Base-by-base conservation (phyloP, 225 moss, liverwort and hornwort species). In the Polytrichum commune region DNA sequence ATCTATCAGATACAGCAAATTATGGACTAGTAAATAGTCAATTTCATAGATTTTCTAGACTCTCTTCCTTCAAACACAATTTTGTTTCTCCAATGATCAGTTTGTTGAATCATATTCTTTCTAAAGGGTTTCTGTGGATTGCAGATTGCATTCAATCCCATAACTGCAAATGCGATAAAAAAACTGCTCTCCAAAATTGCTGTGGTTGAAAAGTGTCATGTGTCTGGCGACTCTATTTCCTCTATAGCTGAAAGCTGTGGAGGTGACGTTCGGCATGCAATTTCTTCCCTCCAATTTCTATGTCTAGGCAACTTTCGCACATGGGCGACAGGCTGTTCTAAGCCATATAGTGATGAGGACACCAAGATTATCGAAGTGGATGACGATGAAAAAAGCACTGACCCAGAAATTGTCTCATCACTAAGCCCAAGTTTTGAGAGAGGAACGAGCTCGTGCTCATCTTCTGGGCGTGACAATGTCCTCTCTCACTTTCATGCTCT, bases 401-500 rank as follows among this genome's bases (percentile, higher is more conserved):
- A 18, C 5, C 18, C 1, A 24, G 60, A 61, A 25, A 20, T 46
- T 5, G 18, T 5, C 30, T 68, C 65, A 16, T 20, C 69, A 20
- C 32, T 63, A 53, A 56, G 61, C 53, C 16, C 64, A 29, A 55
- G 16, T 0, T 76, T 75, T 64, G 76, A 80, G 79, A 35, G 69
- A 19, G 83, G 81, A 66, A 71, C 77, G 16, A 82, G 56, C 46
- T 82, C 90, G 7, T 77, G 76, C 65, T 78, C 87, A 20, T 62
- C 75, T 5, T 79, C 78, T 68, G 95, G 92, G 5, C 85, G 93
- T 25, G 98, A 98, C 66, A 85, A 74, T 32, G 82, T 84, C 19
- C 88, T 98, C 54, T 91, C 98, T 62, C 90, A 89, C 25, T 98
- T 89, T 79, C 98, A 98, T 73, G 93, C 95, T 5, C 83, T 98